Percentiles rank a stretch among this genome's conserved stretches.
These are phyloP conservation scores for Penicillium cinerascens DNA, from an alignment of 495 filamentous ascomycete genomes.

Conservation along the genomic window DNA sequence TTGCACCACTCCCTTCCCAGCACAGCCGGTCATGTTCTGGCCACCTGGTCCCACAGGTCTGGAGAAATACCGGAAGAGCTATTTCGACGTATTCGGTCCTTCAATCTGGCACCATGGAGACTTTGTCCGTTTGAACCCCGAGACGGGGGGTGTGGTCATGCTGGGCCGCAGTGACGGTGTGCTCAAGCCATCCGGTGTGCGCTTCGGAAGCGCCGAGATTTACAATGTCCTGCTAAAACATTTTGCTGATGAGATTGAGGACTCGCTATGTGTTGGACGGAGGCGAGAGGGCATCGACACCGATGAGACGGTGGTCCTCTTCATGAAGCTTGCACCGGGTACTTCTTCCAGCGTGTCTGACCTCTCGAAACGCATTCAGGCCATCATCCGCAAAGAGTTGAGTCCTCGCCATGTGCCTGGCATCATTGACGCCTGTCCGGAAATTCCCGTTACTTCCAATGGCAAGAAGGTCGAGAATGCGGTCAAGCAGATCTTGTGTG, in stretches of 20 bases:
- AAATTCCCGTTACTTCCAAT: slow-evolving; percentile 85
- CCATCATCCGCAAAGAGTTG: slow-evolving; percentile 64
- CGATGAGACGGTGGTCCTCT: slow-evolving; percentile 84
- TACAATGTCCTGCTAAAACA: slow-evolving; percentile 85
- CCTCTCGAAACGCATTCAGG: slow-evolving; percentile 58
- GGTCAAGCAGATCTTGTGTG: slow-evolving; percentile 91
- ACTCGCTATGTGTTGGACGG: slow-evolving; percentile 81
- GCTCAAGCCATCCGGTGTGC: slow-evolving; percentile 80
- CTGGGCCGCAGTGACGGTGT: slow-evolving; percentile 87
- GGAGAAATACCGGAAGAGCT: slow-evolving; percentile 72
- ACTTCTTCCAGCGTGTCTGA: slow-evolving; percentile 26
- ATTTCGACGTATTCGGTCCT: slow-evolving; percentile 76
- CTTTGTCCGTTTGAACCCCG: slow-evolving; percentile 72
- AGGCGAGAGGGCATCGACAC: slow-evolving; percentile 61
- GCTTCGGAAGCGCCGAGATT: slow-evolving; percentile 88
- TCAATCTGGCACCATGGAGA: slow-evolving; percentile 92
- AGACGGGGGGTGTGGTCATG: slow-evolving; percentile 78
- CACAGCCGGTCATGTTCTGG: slow-evolving; percentile 87
- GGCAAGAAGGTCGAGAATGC: slow-evolving; percentile 95
- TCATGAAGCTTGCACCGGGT: slow-evolving; percentile 63
- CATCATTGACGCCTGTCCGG: slow-evolving; percentile 70
- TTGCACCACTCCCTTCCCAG: slow-evolving; percentile 82
- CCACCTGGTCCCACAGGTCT: slow-evolving; percentile 59
- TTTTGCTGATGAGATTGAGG: slow-evolving; percentile 72
- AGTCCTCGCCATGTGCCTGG: slow-evolving; percentile 84